Base-by-base conservation (phyloP, 23 red algal species). In the Chondrus crispus region DNA sequence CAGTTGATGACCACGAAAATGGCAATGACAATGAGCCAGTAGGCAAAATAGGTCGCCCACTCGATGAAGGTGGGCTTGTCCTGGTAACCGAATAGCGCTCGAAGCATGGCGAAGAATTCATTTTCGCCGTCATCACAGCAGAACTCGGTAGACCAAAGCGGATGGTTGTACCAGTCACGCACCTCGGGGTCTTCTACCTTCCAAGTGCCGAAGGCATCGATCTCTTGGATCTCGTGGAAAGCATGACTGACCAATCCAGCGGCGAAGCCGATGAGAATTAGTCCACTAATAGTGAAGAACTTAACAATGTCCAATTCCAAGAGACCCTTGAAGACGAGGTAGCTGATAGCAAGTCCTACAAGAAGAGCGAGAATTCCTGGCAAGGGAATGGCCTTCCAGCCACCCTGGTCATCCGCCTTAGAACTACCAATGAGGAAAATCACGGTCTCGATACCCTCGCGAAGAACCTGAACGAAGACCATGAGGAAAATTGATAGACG, bases 1-100 rank as follows among this genome's bases (percentile, higher is more conserved):
- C 94, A 90, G 44, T 96, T 85, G 71, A 96, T 75, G 37, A 10
- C 60, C 22, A 92, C 60, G 50, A 80, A 87, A 24, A 96, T 54
- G 57, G 46, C 36, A 26, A 36, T 24, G 54, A 92, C 63, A 50
- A 96, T 78, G 22, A 87, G 38, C 94, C 94, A 96, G 88, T 96
- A 96, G 11, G 29, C 87, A 52, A 96, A 92, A 46, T 96, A 96
- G 5, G 88, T 78, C 35, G 75, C 69, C 55, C 82, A 87, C 53
- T 91, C 87, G 24, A 96, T 43, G 80, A 92, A 96, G 18, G 94
- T 77, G 16, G 94, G 94, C 18, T 84, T 88, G 37, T 96, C 94
- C 94, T 92, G 87, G 47, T 96, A 96, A 28, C 94, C 94, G 73
- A 96, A 96, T 48, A 96, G 81, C 4, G 87, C 94, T n/a, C 88